Evolutionary conservation across 108 stramenopile species (phyloP), one percentile per base, ranked within the genome.

Genomic region (Cyclostephanos invisitatus): DNA sequence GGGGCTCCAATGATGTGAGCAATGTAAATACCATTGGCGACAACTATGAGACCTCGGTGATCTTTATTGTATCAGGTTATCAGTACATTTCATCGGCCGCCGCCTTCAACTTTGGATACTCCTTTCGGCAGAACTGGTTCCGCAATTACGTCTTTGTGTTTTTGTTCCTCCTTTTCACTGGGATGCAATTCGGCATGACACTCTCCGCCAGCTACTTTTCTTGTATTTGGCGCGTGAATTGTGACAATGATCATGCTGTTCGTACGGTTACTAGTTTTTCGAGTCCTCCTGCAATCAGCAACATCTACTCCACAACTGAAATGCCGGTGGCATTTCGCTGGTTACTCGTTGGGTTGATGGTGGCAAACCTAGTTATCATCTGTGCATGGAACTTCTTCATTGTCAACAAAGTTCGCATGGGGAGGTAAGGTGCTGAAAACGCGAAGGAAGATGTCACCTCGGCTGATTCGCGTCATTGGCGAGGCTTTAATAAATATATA

Each of bases 181-280:
- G 63, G 15, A 22, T 84, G 10, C 82, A 77, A 11, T 73, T 75
- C 24, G 25, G 21, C 12, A 59, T 74, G 5, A 82, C 79, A 5
- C 63, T 88, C 11, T 22, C 49, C 7, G 83, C 80, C 25, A 53
- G 64, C n/a, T 54, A 70, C 12, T 63, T 85, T 18, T 85, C 85
- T 17, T 88, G 87, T 40, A 28, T 88, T 0, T 88, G 76, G 74
- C 84, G 87, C 28, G 46, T 88, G 21, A 88, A 88, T 40, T 88
- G 87, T 53, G 72, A 72, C 50, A 87, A 87, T 49, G 86, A 84
- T 25, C 50, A 84, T 18, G 77, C 53, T n/a, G 83, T 84, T 20
- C 78, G 66, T 38, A 47, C 8, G 12, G 71, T 81, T 5, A 73
- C 79, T 14, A 35, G 18, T 4, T 32, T 32, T 32, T 20, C 55